These are phyloP conservation scores for Syzygium grande DNA, from an alignment of 345 rosid species.

Conservation along the genomic window DNA sequence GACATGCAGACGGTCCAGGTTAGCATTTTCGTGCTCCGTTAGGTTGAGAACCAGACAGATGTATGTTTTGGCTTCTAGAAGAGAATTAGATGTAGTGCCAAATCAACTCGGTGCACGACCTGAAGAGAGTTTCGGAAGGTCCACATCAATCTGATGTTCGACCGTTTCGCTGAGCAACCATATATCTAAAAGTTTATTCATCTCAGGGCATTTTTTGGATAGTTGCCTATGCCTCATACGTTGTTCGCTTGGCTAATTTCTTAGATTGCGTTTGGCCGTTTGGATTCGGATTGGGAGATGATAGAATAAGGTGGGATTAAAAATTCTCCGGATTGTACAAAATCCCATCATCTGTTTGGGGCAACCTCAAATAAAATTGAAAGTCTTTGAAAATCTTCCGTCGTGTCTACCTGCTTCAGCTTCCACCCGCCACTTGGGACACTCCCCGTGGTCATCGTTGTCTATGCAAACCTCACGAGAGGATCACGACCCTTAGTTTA, in stretches of 20 bases:
- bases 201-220: not conserved
- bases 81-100: not conserved
- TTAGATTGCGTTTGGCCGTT: not conserved
- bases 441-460: not conserved
- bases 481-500: not conserved
- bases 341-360: not conserved
- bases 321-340: not conserved
- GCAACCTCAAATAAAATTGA: too few relatives aligned
- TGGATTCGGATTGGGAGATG: not conserved
- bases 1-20: not conserved
- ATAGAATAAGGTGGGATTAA: not conserved
- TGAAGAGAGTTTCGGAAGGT: not conserved
- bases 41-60: not conserved
- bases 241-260: not conserved
- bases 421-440: not conserved
- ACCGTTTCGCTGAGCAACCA: not conserved
- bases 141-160: not conserved
- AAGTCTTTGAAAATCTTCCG: rapidly evolving
- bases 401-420: not conserved
- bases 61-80: not conserved
- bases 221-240: not conserved
- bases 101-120: not conserved
- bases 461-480: not conserved
- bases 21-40: not conserved
- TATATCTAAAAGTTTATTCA: not conserved